phyloP scores from a whole-genome alignment of 768 basidiomycete species.

The Russula dissimulans region DNA sequence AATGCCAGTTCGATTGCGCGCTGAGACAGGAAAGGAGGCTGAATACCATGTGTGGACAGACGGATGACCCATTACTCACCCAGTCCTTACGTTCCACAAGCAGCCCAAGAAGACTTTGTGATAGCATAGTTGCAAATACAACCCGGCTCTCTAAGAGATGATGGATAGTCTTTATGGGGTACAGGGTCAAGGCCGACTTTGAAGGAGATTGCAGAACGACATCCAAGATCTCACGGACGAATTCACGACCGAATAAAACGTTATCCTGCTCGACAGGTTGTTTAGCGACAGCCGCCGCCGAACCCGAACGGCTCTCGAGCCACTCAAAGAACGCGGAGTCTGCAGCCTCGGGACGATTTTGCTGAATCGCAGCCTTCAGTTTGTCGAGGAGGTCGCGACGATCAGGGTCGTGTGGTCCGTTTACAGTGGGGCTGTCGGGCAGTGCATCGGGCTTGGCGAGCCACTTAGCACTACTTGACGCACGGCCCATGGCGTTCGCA shows the following conservation, averaged over 20 bases:
- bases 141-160: slow-evolving; percentile 48
- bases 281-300: not conserved
- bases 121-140: slow-evolving; percentile 54
- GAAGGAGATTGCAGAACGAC: slow-evolving; percentile 39
- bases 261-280: not conserved
- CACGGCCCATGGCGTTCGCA: slow-evolving; percentile 51
- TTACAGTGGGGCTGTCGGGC: not conserved
- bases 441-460: slow-evolving; percentile 22
- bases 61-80: slow-evolving; percentile 33
- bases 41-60: not conserved
- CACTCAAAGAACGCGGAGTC: slow-evolving; percentile 56
- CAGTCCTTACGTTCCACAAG: slow-evolving; percentile 55
- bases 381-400: slow-evolving; percentile 30
- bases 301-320: slow-evolving; percentile 28
- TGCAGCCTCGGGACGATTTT: slow-evolving; percentile 41
- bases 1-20: slow-evolving; percentile 41
- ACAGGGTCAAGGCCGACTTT: slow-evolving; percentile 26
- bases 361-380: slow-evolving; percentile 35
- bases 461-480: slow-evolving; percentile 39
- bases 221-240: slow-evolving; percentile 53
- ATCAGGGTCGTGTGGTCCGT: slow-evolving; percentile 18
- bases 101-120: slow-evolving; percentile 45
- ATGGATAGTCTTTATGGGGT: slow-evolving; percentile 48
- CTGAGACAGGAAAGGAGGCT: slow-evolving; percentile 13
- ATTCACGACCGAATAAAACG: slow-evolving; percentile 34